Base-by-base conservation (phyloP, 441 rosid genomes). In the Jatropha podagrica region DNA sequence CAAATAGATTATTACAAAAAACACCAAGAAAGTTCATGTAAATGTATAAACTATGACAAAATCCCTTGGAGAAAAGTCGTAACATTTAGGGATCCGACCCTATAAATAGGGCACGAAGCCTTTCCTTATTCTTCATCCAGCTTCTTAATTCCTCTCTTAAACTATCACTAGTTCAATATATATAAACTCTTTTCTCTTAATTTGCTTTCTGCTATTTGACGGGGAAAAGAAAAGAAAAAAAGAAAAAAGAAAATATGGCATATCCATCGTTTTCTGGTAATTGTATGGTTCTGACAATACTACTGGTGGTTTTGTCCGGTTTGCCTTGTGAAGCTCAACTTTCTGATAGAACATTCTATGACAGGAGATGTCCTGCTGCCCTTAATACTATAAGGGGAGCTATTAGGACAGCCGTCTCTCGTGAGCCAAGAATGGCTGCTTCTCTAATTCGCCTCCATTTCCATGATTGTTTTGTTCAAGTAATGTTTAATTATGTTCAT, bases 371-470 rank as follows among this genome's bases (percentile, higher is more conserved):
- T 40, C 68, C 78, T 46, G 48, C 18, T 26, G 74, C 74, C 6
- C 41, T 70, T 2, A 69, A 46, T 44, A 65, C 60, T 13, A 71
- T 76, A n/a, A 54, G 37, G 5, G 51, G 32, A 5, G 75, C 55
- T n/a, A 14, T 70, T 44, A 54, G 6, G 27, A n/a, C 27, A 54
- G 75, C 79, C 0, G 62, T 70, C n/a, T 48, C 49, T 10, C 0
- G 15, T 2, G 74, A 76, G 56, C 14, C 6, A 8, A 71, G 79
- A 38, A 62, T 76, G 70, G 79, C 70, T 15, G 75, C 79, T 54
- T 69, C 69, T 1, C 65, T 76, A 9, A 6, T 63, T 63, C 79
- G 79, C 14, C 74, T 76, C 49, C 77, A 89, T 65, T 87, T 90
- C 77, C 90, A 76, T 26, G 81, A 73, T 52, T 78, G 81, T 65